These are phyloP conservation scores for Erodium texanum DNA, from an alignment of 441 rosid species.

Conservation along the genomic window DNA sequence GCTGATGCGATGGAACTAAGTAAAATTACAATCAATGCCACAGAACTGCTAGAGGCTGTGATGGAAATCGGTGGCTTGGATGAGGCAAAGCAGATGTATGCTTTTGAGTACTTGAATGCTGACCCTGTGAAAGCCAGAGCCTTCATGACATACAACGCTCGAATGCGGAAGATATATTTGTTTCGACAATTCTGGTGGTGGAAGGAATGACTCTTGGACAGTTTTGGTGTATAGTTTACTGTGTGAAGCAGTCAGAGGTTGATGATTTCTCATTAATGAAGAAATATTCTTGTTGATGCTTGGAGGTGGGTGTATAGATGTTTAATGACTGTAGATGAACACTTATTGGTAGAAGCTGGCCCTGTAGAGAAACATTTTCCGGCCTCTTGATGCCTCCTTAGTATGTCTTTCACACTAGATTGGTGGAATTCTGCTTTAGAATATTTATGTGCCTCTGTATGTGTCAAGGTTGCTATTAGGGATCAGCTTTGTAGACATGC, in stretches of 20 bases:
- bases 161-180: slow-evolving; percentile 69
- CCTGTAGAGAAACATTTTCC: too few species aligned
- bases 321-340: slow-evolving; percentile 21
- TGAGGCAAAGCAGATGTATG: slow-evolving; percentile 83
- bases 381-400: not conserved
- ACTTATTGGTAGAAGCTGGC: not conserved
- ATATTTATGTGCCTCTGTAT: not conserved
- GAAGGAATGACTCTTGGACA: slow-evolving; percentile 30
- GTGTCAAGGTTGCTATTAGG: not conserved
- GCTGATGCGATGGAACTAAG: slow-evolving; percentile 67
- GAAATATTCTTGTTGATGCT: slow-evolving; percentile 14
- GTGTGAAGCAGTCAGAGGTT: slow-evolving; percentile 11
- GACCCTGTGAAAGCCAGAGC: slow-evolving; percentile 86
- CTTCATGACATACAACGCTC: slow-evolving; percentile 58
- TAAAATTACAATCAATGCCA: slow-evolving; percentile 38
- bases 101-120: slow-evolving; percentile 73
- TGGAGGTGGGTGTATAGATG: slow-evolving; percentile 36
- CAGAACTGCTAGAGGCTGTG: slow-evolving; percentile 63
- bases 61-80: slow-evolving; percentile 79
- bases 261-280: not conserved
- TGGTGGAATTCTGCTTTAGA: not conserved
- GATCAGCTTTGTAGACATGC: not conserved
- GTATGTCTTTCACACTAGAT: not conserved
- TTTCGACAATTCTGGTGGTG: slow-evolving; percentile 91
- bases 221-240: slow-evolving; percentile 20